These are phyloP conservation scores for Xylaria curta DNA, from an alignment of 495 filamentous ascomycete species.

Conservation along the genomic window DNA sequence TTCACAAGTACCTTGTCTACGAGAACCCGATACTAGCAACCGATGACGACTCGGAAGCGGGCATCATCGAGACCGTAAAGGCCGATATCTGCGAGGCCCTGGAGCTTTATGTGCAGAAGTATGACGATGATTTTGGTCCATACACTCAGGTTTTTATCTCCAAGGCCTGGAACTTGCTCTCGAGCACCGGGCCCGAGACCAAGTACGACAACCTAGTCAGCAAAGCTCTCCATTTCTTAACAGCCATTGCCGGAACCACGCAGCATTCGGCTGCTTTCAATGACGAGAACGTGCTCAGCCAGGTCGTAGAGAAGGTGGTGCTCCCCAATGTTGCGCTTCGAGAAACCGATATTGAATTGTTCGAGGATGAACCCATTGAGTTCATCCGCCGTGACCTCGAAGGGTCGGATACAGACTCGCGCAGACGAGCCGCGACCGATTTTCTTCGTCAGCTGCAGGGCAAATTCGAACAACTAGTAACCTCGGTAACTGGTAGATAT, in stretches of 20 bases:
- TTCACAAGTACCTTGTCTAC: conserved; percentile 94
- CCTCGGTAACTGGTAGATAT: conserved; percentile 79
- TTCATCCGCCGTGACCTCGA: conserved; percentile 96
- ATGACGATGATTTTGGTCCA: conserved; percentile 85
- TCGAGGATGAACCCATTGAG: conserved; percentile 98
- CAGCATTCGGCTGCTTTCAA: conserved; percentile 87
- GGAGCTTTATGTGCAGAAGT: conserved; percentile 88
- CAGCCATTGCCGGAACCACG: conserved; percentile 77
- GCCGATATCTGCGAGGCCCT: conserved; percentile 91
- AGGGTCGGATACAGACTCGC: conserved; percentile 92
- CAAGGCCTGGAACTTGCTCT: conserved; percentile 89
- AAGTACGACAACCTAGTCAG: conserved; percentile 97
- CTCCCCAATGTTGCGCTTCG: conserved; percentile 89
- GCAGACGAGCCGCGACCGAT: conserved; percentile 89
- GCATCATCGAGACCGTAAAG: conserved; percentile 81
- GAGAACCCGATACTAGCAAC: conserved; percentile 81
- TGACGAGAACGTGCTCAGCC: conserved; percentile 70
- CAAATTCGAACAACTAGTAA: conserved; percentile 85
- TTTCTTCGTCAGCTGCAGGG: conserved; percentile 87
- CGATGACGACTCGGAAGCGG: conserved; percentile 85
- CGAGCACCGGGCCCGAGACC: conserved; percentile 80
- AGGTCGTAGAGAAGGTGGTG: conserved; percentile 94
- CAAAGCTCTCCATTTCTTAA: conserved; percentile 91
- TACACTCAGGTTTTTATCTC: conserved; percentile 82
- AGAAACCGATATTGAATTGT: conserved; percentile 91